A percentile compares a stretch with the other conserved stretches of the same genome.
Conservation (phyloP, 2,329 filamentous ascomycete genomes). For the Trichothecium sympodiale region DNA sequence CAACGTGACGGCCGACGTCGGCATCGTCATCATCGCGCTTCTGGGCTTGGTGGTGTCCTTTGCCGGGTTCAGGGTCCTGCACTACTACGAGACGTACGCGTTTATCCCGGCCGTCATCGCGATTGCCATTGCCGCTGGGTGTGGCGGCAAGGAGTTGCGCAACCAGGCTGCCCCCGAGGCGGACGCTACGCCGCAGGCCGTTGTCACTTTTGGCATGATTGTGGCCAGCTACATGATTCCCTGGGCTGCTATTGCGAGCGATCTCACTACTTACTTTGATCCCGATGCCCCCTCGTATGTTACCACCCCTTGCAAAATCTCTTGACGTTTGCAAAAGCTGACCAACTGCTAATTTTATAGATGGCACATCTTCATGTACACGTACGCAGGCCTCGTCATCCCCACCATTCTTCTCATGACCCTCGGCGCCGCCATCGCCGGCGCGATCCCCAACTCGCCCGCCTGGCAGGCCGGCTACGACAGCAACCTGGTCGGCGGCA, state of each 20-base stretch:
- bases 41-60: slow-evolving; percentile 50
- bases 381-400: slow-evolving; percentile 41
- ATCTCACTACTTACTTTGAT: slow-evolving; percentile 50
- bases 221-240: slow-evolving; percentile 54
- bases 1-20: slow-evolving; percentile 38
- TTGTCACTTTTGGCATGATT: slow-evolving; percentile 48
- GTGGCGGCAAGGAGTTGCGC: slow-evolving; percentile 36
- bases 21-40: slow-evolving; percentile 50
- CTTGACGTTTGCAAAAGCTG: slow-evolving; percentile 1
- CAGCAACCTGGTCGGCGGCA: slow-evolving; percentile 42
- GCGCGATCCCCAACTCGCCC: slow-evolving; percentile 41
- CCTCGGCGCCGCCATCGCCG: slow-evolving; percentile 53
- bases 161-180: slow-evolving; percentile 31
- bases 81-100: slow-evolving; percentile 46
- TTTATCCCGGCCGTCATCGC: slow-evolving; percentile 44
- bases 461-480: slow-evolving; percentile 44
- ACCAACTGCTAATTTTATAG: slow-evolving; percentile 8
- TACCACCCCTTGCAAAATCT: background rate
- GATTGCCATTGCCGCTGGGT: slow-evolving; percentile 42
- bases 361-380: slow-evolving; percentile 40
- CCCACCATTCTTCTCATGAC: slow-evolving; percentile 50
- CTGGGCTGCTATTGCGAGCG: slow-evolving; percentile 46
- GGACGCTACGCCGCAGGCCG: slow-evolving; percentile 29
- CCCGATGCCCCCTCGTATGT: slow-evolving; percentile 40
- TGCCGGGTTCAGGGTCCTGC: slow-evolving; percentile 45